Conservation (phyloP, 2,329 filamentous ascomycete species). For the Laburnicola sp. region DNA sequence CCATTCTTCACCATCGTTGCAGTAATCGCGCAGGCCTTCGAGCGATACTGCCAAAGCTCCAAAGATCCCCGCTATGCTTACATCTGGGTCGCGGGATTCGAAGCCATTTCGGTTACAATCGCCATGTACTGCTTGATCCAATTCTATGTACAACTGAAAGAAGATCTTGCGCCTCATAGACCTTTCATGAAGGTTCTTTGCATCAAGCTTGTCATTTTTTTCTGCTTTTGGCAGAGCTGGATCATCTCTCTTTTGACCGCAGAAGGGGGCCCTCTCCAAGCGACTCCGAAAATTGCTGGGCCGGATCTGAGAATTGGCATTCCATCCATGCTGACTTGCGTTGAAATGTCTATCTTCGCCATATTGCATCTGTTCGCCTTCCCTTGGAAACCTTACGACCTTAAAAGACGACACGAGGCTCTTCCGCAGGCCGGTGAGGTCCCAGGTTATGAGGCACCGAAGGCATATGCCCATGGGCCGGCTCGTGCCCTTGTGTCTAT, state of each 20-base stretch:
- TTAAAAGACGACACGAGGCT: slow-evolving; percentile 24
- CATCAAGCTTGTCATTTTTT: slow-evolving; percentile 89
- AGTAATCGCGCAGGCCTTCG: slow-evolving; percentile 70
- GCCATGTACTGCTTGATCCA: slow-evolving; percentile 90
- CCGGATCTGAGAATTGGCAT: slow-evolving; percentile 82
- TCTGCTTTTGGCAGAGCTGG: slow-evolving; percentile 80
- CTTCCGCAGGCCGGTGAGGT: slow-evolving; percentile 26
- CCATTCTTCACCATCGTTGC: slow-evolving; percentile 79
- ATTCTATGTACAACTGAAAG: slow-evolving; percentile 77
- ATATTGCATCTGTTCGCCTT: slow-evolving; percentile 82
- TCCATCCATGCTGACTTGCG: slow-evolving; percentile 73
- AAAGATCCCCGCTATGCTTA: slow-evolving; percentile 79
- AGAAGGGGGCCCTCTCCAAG: slow-evolving; percentile 64
- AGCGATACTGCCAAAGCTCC: slow-evolving; percentile 76
- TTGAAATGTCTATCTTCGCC: slow-evolving; percentile 84
- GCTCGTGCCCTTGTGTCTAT: slow-evolving; percentile 69
- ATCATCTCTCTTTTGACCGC: slow-evolving; percentile 64
- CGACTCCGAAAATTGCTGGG: slow-evolving; percentile 65
- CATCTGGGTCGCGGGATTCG: slow-evolving; percentile 76
- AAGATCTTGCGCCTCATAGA: slow-evolving; percentile 67
- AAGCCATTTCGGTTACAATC: slow-evolving; percentile 72
- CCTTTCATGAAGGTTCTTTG: slow-evolving; percentile 81
- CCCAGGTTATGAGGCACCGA: slow-evolving; percentile 10
- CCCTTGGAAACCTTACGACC: slow-evolving; percentile 70
- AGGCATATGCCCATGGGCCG: slow-evolving; percentile 63